Percentiles rank a stretch among this genome's conserved stretches.
These are phyloP conservation scores for Diaporthe sp. DNA, from an alignment of 2,329 filamentous ascomycete genomes.

Conservation along the genomic window DNA sequence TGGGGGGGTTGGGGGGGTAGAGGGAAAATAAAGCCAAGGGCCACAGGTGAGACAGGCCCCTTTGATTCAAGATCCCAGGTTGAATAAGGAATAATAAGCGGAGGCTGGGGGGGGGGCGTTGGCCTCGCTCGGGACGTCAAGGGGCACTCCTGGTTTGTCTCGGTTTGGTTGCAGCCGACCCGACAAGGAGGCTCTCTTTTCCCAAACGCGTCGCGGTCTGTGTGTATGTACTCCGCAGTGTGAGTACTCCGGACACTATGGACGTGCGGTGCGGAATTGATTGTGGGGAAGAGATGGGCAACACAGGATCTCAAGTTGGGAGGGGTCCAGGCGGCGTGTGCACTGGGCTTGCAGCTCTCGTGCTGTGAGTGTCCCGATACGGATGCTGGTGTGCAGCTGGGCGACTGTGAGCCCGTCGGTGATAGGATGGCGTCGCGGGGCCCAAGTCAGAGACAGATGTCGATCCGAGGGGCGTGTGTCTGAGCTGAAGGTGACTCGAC, in stretches of 20 bases:
- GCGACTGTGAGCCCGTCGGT: constrained; percentile 6
- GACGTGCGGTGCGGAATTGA: not conserved
- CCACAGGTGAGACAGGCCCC: constrained; percentile 24
- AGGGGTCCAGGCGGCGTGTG: not conserved
- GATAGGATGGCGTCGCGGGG: constrained; percentile 17
- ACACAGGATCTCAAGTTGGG: not conserved
- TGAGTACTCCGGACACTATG: not conserved
- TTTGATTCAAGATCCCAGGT: constrained; percentile 10
- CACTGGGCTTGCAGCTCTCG: constrained; percentile 18
- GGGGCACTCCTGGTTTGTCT: constrained; percentile 22
- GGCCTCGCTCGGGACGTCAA: constrained; percentile 10
- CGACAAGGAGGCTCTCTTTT: constrained; percentile 20
- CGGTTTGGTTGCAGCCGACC: constrained; percentile 26
- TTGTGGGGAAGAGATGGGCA: not conserved
- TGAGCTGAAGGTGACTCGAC: constrained; percentile 8
- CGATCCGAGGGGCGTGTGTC: constrained; percentile 10
- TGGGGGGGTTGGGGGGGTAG: not conserved
- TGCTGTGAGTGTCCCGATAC: constrained; percentile 22
- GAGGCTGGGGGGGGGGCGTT: constrained; percentile 8
- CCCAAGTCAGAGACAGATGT: constrained; percentile 9
- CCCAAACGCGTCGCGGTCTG: constrained; percentile 23
- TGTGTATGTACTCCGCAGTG: constrained; percentile 13
- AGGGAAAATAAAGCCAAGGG: not conserved
- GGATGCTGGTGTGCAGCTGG: constrained; percentile 1
- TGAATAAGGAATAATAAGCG: constrained; percentile 19